Conservation (phyloP, 148 eudicot genomes). For the Fagopyrum tataricum region DNA sequence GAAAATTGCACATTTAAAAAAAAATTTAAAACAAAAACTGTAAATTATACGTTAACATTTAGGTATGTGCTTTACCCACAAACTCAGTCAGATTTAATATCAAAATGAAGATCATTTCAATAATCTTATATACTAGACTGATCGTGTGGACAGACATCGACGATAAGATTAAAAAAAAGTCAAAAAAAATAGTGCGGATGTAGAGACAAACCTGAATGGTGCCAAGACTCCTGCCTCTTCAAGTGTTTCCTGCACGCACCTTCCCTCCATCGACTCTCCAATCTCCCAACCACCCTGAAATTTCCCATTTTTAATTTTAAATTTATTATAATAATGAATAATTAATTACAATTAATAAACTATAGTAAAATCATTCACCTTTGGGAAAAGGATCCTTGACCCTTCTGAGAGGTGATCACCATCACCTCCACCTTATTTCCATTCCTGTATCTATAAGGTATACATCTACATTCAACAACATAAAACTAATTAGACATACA, state of each 20-base stretch:
- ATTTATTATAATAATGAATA: neutral
- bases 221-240: constrained; percentile 76
- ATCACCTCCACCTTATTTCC: constrained; percentile 41
- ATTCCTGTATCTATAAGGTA: constrained; percentile 23
- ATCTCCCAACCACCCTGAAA: constrained; percentile 69
- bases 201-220: constrained; percentile 28
- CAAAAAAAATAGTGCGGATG: neutral
- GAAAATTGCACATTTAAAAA: too few relatives aligned
- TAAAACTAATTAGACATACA: neutral
- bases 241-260: constrained; percentile 53
- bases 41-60: too few relatives aligned
- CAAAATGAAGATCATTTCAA: too few relatives aligned
- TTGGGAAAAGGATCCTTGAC: constrained; percentile 60
- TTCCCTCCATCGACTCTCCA: constrained; percentile 58
- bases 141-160: too few relatives aligned
- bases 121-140: too few relatives aligned
- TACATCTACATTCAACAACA: constrained; percentile 5
- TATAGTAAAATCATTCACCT: constrained; percentile 25
- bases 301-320: neutral
- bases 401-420: constrained; percentile 50
- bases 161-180: too few relatives aligned
- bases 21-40: too few relatives aligned
- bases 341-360: neutral
- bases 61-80: too few relatives aligned
- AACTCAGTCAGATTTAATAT: too few relatives aligned